Evolutionary conservation across 371 early-diverging fungal genomes (phyloP), one percentile per base, ranked within the genome.

Genomic region (Mortierella sp.): DNA sequence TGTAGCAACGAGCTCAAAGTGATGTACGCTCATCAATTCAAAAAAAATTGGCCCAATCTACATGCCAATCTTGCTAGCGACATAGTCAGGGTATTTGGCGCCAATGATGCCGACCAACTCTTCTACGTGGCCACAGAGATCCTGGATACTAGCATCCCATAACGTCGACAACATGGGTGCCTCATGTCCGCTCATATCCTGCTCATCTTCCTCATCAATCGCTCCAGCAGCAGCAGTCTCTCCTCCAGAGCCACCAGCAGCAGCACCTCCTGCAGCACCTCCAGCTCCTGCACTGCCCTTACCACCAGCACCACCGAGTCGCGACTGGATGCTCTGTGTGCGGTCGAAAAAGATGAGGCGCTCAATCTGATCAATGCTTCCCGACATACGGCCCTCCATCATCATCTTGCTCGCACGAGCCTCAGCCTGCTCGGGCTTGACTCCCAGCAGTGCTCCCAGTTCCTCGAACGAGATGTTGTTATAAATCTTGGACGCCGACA

Each of bases 331-430:
- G 14, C 86, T 74, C 72, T 84, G 83, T 21, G 80, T 87, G n/a
- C 95, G 94, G 78, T 95, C 94, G 80, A 98, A 98, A 70, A 93
- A 94, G 65, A 98, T 94, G 50, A 96, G 84, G 44, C 92, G 88
- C 42, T 97, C 97, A 55, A 97, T 92, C 81, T 98, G 99, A 88
- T 98, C 99, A 77, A 98, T 96, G 47, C 93, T 92, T 28, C 97
- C 99, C 11, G 91, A 88, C 94, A 98, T 91, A 47, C 97, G 88
- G 26, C 95, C 94, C 87, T 98, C 97, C n/a, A 92, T 93, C 87
- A 98, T 97, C 98, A 98, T 98, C 45, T 92, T 92, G 16, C 94
- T 91, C 13, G 97, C 97, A 58, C 95, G 91, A 31, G 90, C 90
- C 88, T 99, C 99, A 5, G 98, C 99, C 77, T 95, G 92, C 26